Evolutionary conservation across 73 alveolate species (phyloP), one percentile per base, ranked within the genome.

Genomic region (Paramecium pentaurelia): DNA sequence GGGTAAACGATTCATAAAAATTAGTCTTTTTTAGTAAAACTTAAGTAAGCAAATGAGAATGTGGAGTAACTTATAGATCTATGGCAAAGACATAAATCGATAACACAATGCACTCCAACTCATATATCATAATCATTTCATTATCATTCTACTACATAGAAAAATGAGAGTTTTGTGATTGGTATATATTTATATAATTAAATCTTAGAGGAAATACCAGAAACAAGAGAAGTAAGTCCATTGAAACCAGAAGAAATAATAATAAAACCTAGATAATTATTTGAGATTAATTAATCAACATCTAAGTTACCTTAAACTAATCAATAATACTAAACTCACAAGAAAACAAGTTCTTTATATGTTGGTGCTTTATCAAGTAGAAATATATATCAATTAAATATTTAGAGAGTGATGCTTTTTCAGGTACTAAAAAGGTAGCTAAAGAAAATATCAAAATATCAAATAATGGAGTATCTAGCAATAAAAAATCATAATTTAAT

Each of bases 201-300:
- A 28, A 64, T 28, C 12, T 28, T 32, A 64, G 84, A 64, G 84
- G 84, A 64, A 64, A 64, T 64, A 64, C 84, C 84, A 28, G 84
- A 64, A 64, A 64, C 84, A 9, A 20, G 84, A 64, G 84, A 64
- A 64, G 84, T 64, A 9, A 64, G 84, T 64, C 84, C 84, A 64
- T 3, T 64, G 6, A 64, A 64, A 18, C 70, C 70, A n/a, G 70
- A 54, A 27, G 84, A 64, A 12, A 34, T 32, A 64, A 28, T 25
- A 6, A 64, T 64, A 32, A 64, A 18, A 64, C 84, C 84, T 4
- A 64, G 47, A 64, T 64, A 64, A 32, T 64, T 64, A 27, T 64
- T 64, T 64, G 84, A 64, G 2, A 54, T 54, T 14, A 54, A 54
- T 18, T 54, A 54, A 54, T 54, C 70, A 16, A 28, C 84, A 64